Conservation (phyloP, 768 basidiomycete species). For the Termitomyces sp. region DNA sequence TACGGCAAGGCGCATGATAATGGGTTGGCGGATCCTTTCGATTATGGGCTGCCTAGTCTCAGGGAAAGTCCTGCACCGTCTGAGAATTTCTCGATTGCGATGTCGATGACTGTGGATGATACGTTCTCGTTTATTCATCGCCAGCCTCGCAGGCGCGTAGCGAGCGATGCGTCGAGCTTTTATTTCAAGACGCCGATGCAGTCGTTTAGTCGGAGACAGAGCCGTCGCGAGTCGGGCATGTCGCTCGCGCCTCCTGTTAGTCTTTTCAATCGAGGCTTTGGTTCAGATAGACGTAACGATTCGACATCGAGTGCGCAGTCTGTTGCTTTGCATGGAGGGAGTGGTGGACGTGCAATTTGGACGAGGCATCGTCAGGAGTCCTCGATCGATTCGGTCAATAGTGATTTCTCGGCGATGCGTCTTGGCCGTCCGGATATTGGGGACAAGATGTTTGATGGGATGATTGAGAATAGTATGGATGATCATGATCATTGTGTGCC, state of each 20-base stretch:
- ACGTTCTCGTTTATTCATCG: constrained; percentile 62
- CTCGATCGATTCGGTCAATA: constrained; percentile 64
- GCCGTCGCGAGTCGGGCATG: constrained; percentile 59
- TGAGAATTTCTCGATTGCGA: constrained; percentile 40
- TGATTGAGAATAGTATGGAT: constrained; percentile 11
- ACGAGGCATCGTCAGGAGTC: constrained; percentile 50
- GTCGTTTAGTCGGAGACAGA: constrained; percentile 53
- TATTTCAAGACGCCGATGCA: constrained; percentile 64
- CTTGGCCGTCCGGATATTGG: constrained; percentile 71
- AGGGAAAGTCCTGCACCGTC: constrained; percentile 54
- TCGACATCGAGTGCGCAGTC: constrained; percentile 59
- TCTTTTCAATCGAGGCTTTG: constrained; percentile 66
- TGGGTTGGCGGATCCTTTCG: constrained; percentile 70
- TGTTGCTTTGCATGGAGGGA: constrained; percentile 46
- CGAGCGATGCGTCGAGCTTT: constrained; percentile 77
- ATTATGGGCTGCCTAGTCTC: constrained; percentile 55
- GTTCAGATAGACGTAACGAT: constrained; percentile 47
- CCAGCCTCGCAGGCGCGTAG: constrained; percentile 47
- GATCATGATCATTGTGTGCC: constrained; percentile 52
- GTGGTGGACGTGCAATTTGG: constrained; percentile 57
- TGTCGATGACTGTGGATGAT: constrained; percentile 61
- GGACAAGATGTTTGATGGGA: constrained; percentile 82
- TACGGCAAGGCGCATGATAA: constrained; percentile 65
- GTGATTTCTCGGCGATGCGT: constrained; percentile 55
- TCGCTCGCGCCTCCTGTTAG: constrained; percentile 67